Conservation (phyloP, 2,329 filamentous ascomycete species). For the Talaromyces sp. region DNA sequence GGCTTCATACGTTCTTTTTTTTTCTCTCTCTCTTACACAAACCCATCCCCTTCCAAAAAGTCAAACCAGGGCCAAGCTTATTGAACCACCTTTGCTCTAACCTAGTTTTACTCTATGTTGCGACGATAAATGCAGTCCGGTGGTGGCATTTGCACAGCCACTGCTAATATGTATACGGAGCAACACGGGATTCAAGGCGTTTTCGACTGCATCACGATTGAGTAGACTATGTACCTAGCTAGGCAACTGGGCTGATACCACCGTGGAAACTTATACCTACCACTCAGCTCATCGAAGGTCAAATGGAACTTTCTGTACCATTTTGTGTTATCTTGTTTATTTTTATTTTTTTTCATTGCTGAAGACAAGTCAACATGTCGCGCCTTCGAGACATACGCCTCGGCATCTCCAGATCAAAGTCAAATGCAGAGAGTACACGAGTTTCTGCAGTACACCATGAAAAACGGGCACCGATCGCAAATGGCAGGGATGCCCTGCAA, state of each 20-base stretch:
- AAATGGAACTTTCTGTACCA: neutral
- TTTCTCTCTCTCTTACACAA: too few species aligned
- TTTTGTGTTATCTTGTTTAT: neutral
- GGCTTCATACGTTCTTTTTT: too few species aligned
- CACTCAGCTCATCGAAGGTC: neutral
- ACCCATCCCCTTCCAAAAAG: too few species aligned
- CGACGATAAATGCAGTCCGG: too few species aligned
- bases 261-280: neutral
- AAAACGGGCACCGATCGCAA: conserved; percentile 17
- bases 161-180: too few species aligned
- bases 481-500: conserved; percentile 22
- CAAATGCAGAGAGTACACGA: neutral
- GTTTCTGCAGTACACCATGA: neutral
- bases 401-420: neutral
- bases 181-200: too few species aligned
- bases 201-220: neutral
- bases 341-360: too few species aligned
- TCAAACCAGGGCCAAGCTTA: too few species aligned
- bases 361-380: neutral
- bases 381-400: neutral
- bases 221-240: neutral
- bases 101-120: too few species aligned
- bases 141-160: too few species aligned
- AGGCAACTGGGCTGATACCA: neutral
- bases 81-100: too few species aligned